Conservation (phyloP, 345 rosid species). For the Syzygium aqueum region DNA sequence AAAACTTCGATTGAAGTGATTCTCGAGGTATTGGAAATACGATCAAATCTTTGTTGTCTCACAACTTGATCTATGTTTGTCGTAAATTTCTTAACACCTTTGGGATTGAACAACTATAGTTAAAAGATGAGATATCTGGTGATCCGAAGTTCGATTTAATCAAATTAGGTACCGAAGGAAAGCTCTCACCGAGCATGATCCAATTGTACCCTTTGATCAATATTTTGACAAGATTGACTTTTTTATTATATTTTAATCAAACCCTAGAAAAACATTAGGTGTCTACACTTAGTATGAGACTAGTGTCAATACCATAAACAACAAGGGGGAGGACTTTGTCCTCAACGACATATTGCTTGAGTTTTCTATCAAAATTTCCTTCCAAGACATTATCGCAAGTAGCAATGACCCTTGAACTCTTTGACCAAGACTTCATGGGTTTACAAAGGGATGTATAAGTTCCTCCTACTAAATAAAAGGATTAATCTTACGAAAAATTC, state of each 20-base stretch:
- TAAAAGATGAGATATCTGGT: not conserved
- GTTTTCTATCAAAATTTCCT: not conserved
- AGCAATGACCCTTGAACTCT: not conserved
- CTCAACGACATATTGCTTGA: not conserved
- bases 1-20: not conserved
- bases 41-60: not conserved
- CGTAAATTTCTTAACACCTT: not conserved
- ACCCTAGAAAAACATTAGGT: not conserved
- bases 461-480: not conserved
- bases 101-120: not conserved
- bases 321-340: not conserved
- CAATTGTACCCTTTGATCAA: not conserved
- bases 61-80: too few relatives aligned
- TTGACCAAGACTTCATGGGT: not conserved
- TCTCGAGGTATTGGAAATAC: not conserved
- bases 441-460: not conserved
- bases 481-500: too few relatives aligned
- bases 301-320: too few relatives aligned
- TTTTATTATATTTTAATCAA: too few relatives aligned
- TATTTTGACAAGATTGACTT: not conserved
- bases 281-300: not conserved
- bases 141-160: not conserved
- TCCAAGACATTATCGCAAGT: not conserved
- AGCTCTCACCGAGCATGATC: not conserved
- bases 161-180: not conserved